These are phyloP conservation scores for Leucosporidium scottii DNA, from an alignment of 768 basidiomycete genomes.

Conservation along the genomic window DNA sequence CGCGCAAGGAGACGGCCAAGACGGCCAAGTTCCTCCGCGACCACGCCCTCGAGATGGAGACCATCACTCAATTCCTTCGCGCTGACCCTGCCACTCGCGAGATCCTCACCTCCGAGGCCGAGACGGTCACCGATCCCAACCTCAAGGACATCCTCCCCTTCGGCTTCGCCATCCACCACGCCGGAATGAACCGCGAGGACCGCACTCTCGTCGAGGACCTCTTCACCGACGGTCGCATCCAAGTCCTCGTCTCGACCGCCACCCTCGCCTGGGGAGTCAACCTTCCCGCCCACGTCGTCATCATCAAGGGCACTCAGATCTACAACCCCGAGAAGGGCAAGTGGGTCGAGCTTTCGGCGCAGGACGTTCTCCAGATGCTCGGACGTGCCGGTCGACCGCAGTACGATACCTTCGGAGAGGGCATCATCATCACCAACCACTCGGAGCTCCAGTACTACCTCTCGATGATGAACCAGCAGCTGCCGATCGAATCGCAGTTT, in stretches of 20 bases:
- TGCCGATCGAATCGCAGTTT: conserved; percentile 95
- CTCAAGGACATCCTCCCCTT: conserved; percentile 86
- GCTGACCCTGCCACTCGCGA: conserved; percentile 86
- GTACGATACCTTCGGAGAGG: conserved; percentile 94
- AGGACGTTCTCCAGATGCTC: conserved; percentile 97
- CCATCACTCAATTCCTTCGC: conserved; percentile 89
- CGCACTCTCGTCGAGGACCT: conserved; percentile 87
- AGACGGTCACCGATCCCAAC: conserved; percentile 71
- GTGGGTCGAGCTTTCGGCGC: conserved; percentile 90
- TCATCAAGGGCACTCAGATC: conserved; percentile 99
- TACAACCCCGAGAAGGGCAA: conserved; percentile 98
- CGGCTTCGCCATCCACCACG: conserved; percentile 96
- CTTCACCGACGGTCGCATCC: conserved; percentile 83
- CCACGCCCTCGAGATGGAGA: conserved; percentile 92
- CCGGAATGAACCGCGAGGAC: conserved; percentile 88
- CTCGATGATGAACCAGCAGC: conserved; percentile 87
- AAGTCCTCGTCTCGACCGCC: conserved; percentile 92
- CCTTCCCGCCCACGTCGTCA: conserved; percentile 91
- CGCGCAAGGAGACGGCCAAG: conserved; percentile 95
- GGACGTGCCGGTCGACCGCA: conserved; percentile 96
- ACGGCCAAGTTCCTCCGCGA: conserved; percentile 91
- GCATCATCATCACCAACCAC: conserved; percentile 97
- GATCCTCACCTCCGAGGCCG: conserved; percentile 76
- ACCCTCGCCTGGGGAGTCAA: conserved; percentile 99
- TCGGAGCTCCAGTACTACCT: conserved; percentile 95